Evolutionary conservation across 2,329 filamentous ascomycete genomes (phyloP).

Genomic region (Microdochium bolleyi): DNA sequence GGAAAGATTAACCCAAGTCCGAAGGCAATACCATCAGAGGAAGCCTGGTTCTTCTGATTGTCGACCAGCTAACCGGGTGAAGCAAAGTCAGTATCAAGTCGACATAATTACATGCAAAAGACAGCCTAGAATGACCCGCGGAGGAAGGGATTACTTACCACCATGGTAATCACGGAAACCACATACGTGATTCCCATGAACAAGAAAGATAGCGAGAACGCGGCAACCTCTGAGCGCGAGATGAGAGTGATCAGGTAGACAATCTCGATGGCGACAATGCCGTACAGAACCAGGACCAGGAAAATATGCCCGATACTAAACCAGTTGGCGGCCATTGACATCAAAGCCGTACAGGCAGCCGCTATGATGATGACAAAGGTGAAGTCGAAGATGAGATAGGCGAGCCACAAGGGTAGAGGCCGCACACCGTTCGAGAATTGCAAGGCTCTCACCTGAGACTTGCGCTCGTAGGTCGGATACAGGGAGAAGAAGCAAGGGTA

Average conservation of each 20-base stretch:
- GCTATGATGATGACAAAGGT: conserved; percentile 40
- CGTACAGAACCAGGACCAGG: conserved; percentile 55
- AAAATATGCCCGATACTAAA: conserved; percentile 55
- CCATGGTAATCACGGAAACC: conserved; percentile 13
- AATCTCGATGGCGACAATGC: conserved; percentile 50
- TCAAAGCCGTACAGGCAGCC: conserved; percentile 39
- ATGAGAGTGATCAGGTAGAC: conserved; percentile 56
- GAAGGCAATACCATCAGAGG: conserved; percentile 49
- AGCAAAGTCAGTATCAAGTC: not conserved
- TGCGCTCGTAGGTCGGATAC: conserved; percentile 55
- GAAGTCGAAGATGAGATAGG: conserved; percentile 58
- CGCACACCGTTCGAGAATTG: conserved; percentile 65
- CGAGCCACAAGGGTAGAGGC: conserved; percentile 53
- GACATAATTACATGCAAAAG: not conserved
- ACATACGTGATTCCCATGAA: conserved; percentile 15
- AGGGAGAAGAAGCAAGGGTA: conserved; percentile 60
- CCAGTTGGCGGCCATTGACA: conserved; percentile 45
- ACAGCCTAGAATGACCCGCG: not conserved
- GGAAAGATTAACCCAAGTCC: conserved; percentile 52
- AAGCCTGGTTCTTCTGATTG: conserved; percentile 25
- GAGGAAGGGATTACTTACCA: conserved; percentile 8
- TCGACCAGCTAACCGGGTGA: conserved; percentile 9
- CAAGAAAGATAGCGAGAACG: conserved; percentile 46
- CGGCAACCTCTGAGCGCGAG: conserved; percentile 53
- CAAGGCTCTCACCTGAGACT: conserved; percentile 53